Conservation (phyloP, 208 protist genomes). For the Acanthamoeba royreba region DNA sequence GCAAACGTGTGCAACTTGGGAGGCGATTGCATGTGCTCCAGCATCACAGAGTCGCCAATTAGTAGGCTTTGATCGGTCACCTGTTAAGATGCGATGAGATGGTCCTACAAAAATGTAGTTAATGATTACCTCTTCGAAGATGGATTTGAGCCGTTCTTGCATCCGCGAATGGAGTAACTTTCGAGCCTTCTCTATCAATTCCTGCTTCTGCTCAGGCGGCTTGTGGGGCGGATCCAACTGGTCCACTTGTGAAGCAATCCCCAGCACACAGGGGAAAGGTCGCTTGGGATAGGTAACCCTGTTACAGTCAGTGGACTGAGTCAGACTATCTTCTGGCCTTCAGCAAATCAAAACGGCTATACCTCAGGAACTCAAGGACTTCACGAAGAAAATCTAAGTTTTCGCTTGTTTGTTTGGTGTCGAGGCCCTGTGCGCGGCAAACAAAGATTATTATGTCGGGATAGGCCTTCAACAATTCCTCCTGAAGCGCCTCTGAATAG, state of each 20-base stretch:
- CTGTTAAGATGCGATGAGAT: no score
- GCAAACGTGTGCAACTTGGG: background rate
- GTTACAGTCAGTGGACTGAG: no score
- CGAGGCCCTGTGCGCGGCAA: background rate
- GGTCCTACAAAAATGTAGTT: background rate
- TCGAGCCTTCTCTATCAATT: background rate
- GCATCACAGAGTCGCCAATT: background rate
- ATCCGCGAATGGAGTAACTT: background rate
- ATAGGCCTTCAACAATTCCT: background rate
- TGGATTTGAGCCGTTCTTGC: background rate
- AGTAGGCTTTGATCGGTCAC: background rate
- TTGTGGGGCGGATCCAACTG: background rate
- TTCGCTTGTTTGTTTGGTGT: background rate
- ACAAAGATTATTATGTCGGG: background rate
- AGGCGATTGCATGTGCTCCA: background rate
- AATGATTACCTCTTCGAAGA: background rate
- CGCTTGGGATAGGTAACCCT: background rate
- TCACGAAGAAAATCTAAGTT: background rate
- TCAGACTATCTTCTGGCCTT: background rate
- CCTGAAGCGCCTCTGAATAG: background rate
- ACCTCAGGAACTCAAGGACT: background rate
- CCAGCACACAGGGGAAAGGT: background rate
- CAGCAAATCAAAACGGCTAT: background rate
- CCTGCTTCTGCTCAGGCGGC: background rate
- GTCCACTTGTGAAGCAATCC: background rate